Conservation (phyloP, 495 filamentous ascomycete genomes). For the Poronia punctata region DNA sequence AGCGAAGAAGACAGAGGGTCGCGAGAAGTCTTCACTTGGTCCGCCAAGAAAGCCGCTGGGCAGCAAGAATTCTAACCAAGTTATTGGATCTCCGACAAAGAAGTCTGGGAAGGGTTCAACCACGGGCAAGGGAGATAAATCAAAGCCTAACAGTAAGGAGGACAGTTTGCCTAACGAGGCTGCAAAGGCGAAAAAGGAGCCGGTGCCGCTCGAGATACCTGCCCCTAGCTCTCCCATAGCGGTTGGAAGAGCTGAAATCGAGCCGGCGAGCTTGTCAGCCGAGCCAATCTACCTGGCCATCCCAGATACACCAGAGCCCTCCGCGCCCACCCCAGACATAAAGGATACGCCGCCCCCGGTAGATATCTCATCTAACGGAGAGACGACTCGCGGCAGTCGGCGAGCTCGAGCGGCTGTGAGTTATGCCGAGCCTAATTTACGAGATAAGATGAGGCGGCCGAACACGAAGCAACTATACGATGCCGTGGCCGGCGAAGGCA, state of each 20-base stretch:
- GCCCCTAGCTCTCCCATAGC: slow-evolving; percentile 10
- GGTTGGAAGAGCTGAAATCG: slow-evolving; percentile 19
- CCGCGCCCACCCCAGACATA: slow-evolving; percentile 21
- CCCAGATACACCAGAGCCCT: slow-evolving; percentile 30
- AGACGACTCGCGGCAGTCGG: slow-evolving; percentile 52
- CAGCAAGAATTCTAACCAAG: slow-evolving; percentile 41
- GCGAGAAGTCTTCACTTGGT: slow-evolving; percentile 18
- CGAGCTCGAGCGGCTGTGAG: slow-evolving; percentile 62
- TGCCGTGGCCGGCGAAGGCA: slow-evolving; percentile 55
- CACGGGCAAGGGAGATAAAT: slow-evolving; percentile 18
- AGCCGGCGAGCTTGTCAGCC: slow-evolving; percentile 25
- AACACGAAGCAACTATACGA: slow-evolving; percentile 61
- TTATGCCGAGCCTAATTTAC: slow-evolving; percentile 79
- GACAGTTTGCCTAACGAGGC: slow-evolving; percentile 8
- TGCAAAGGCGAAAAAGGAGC: slow-evolving; percentile 12
- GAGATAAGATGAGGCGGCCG: slow-evolving; percentile 81
- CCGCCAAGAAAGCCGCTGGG: slow-evolving; percentile 33
- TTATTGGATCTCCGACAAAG: slow-evolving; percentile 34
- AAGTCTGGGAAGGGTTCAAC: slow-evolving; percentile 24
- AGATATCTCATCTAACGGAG: slow-evolving; percentile 44
- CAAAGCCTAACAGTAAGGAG: slow-evolving; percentile 10
- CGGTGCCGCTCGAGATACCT: slow-evolving; percentile 20
- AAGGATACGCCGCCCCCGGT: slow-evolving; percentile 50
- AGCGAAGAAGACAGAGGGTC: slow-evolving; percentile 13
- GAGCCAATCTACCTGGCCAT: slow-evolving; percentile 20